Evolutionary conservation across 192 early-diverging fungal genomes (phyloP), one percentile per base, ranked within the genome.

Genomic region (Entomortierella chlamydospora): DNA sequence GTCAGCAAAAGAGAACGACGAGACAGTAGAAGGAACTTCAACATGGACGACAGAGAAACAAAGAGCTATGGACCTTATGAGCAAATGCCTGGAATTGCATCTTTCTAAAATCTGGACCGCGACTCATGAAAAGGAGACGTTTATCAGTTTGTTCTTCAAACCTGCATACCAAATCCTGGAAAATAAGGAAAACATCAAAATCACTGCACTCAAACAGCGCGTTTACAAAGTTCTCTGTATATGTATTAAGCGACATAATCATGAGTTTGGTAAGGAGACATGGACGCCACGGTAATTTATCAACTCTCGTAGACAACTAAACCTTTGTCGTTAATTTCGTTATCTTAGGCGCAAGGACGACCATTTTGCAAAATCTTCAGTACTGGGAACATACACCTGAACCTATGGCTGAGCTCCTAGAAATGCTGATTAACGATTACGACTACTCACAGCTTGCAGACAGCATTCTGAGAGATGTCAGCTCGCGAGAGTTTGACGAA

Each of bases 341-440:
- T 39, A 63, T 37, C n/a, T 20, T 70, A 91, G 89, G 85, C 26
- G 93, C 89, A 17, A 82, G 88, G 67, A 93, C 92, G 2, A 90
- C 91, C 42, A 91, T 96, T 28, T 88, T 93, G 49, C 93, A 94
- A 72, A 89, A 93, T 80, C 81, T 96, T 30, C 92, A 94, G 76
- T 94, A 93, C 64, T 96, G 91, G 83, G 94, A 95, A 57, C 92
- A 94, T 64, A 84, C 91, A 34, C 87, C 93, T 47, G 94, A 95
- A 64, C 83, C 90, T 13, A 94, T 96, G 93, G 95, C 95, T 3
- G 87, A 90, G 50, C 87, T 96, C 8, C 70, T 96, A 30, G 85
- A 89, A 33, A 67, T 86, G 61, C 72, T 94, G 17, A 86, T 84
- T 50, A 81, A 88, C 10, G 61, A 89, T 26, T 87, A 92, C 63